Base-by-base conservation (phyloP, 495 filamentous ascomycete species). In the Hypoxylon trugodes region DNA sequence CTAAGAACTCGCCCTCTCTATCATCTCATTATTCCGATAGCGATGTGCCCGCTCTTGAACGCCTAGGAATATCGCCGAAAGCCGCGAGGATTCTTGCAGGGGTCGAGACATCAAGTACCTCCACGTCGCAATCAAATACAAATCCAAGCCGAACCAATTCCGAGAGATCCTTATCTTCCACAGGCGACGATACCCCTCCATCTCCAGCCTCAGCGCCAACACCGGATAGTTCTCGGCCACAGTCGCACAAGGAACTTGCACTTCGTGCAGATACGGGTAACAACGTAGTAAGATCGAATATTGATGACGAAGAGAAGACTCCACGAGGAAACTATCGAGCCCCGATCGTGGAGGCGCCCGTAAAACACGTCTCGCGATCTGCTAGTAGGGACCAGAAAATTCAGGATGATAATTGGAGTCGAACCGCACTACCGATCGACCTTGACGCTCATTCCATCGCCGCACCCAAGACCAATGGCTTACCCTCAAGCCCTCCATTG, bases 81-180 rank as follows among this genome's bases (percentile, higher is more conserved):
- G 61, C 42, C 3, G 64, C 68, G 1, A 70, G 58, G 24, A 52
- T 68, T 18, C 54, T 68, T 4, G 68, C 46, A 25, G 64, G 64
- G 12, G 36, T 28, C 4, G 70, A 73, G 7, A 56, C 40, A 36
- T 46, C 47, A 6, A 68, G 64, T 37, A 62, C 50, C 36, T 68
- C 70, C 10, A 59, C 61, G 4, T 55, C 61, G 36, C 60, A 68
- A 40, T 72, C 67, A 19, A 64, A 68, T n/a, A 68, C 61, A 1
- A 61, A 70, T 19, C 70, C 60, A n/a, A 73, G 70, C 33, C 61
- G 64, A 6, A 58, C 60, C 7, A 70, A 47, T 10, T 82, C 78
- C 0, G 79, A 82, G 47, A 74, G 75, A 16, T 82, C 79, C 0
- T 81, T 77, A 6, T 81, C 79, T 10, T 82, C 79, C 0, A 75